Conservation (phyloP, 768 basidiomycete genomes). For the Boletus vermiculosoides region DNA sequence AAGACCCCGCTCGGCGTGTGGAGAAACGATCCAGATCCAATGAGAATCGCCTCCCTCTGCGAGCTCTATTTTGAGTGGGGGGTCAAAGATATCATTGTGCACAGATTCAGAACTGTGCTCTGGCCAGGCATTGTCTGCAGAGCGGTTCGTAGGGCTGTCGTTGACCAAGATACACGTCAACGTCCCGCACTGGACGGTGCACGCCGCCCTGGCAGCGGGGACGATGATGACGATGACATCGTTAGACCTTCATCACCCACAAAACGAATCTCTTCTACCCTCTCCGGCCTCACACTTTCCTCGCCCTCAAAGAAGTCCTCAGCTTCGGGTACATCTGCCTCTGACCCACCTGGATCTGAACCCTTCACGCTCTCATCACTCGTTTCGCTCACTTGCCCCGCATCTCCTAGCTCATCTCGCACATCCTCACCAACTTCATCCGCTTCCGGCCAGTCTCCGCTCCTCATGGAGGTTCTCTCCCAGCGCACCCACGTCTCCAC, state of each 20-base stretch:
- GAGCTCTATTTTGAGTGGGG: constrained; percentile 95
- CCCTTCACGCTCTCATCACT: constrained; percentile 18
- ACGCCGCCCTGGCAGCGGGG: background rate
- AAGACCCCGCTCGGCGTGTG: constrained; percentile 41
- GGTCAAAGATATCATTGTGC: constrained; percentile 74
- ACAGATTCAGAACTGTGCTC: constrained; percentile 78
- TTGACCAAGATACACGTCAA: constrained; percentile 45
- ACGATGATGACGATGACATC: background rate
- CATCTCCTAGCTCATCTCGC: constrained; percentile 3
- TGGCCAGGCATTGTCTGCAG: constrained; percentile 76
- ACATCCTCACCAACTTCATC: constrained; percentile 13
- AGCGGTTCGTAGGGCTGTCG: constrained; percentile 61
- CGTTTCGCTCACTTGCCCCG: constrained; percentile 5
- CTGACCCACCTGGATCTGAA: constrained; percentile 3
- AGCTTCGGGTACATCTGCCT: background rate
- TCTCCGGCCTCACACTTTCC: constrained; percentile 17
- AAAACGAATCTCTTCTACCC: constrained; percentile 9
- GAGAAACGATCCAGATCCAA: constrained; percentile 62
- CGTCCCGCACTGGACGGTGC: background rate
- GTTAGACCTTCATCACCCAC: constrained; percentile 15
- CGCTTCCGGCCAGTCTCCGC: constrained; percentile 36
- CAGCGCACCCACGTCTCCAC: constrained; percentile 67
- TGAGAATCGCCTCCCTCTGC: constrained; percentile 72
- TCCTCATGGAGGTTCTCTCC: constrained; percentile 67
- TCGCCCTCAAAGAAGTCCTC: constrained; percentile 17